These are phyloP conservation scores for Boletus speciosus DNA, from an alignment of 768 basidiomycete genomes.

Conservation along the genomic window DNA sequence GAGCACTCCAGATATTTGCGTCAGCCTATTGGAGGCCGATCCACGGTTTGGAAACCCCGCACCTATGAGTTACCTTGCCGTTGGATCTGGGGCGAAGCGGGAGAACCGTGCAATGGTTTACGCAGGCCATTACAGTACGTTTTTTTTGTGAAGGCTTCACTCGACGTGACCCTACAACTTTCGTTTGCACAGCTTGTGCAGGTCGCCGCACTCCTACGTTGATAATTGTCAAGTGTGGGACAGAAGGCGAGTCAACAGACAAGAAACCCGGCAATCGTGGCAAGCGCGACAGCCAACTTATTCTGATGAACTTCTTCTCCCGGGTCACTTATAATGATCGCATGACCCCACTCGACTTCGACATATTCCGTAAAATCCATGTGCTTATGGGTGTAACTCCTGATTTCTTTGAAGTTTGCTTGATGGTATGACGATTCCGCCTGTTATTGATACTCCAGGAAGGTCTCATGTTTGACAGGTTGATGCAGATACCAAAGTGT, in stretches of 20 bases:
- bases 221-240: constrained; percentile 95
- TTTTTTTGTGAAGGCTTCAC: background rate
- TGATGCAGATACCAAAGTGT: constrained; percentile 97
- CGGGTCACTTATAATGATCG: constrained; percentile 99
- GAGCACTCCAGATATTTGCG: constrained; percentile 96
- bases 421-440: constrained; percentile 71
- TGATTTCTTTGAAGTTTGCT: constrained; percentile 94
- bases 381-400: constrained; percentile 98
- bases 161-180: background rate
- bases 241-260: constrained; percentile 77
- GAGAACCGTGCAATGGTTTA: constrained; percentile 98
- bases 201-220: constrained; percentile 92
- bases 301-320: constrained; percentile 99
- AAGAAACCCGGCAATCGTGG: constrained; percentile 98
- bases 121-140: constrained; percentile 98
- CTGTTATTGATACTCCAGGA: background rate
- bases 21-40: constrained; percentile 86
- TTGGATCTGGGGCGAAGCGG: constrained; percentile 84
- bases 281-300: constrained; percentile 97
- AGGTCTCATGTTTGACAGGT: constrained; percentile 53
- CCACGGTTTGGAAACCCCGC: constrained; percentile 93
- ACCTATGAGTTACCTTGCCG: constrained; percentile 90
- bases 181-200: constrained; percentile 53
- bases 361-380: constrained; percentile 95
- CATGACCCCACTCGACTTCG: constrained; percentile 96